phyloP scores from a whole-genome alignment of 805 yeast genomes.

The Teunomyces aglyptinius region DNA sequence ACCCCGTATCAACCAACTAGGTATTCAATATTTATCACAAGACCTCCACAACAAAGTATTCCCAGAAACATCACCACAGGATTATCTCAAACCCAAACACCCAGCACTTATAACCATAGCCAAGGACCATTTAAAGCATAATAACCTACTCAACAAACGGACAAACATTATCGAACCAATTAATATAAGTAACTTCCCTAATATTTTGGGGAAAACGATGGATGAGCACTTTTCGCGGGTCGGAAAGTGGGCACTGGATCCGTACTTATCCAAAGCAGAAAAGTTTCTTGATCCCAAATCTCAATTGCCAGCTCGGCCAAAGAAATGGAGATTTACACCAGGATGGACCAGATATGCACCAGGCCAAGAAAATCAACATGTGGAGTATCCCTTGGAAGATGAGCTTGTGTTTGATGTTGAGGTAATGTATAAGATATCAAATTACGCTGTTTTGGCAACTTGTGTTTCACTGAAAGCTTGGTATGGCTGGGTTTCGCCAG shows the following conservation, averaged over 20 bases:
- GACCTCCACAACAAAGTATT: conserved; percentile 61
- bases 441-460: conserved; percentile 76
- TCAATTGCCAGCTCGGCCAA: conserved; percentile 35
- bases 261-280: conserved; percentile 55
- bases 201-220: conserved; percentile 66
- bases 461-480: conserved; percentile 78
- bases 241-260: conserved; percentile 58
- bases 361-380: conserved; percentile 53
- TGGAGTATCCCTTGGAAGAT: conserved; percentile 68
- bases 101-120: conserved; percentile 48
- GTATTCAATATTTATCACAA: conserved; percentile 72
- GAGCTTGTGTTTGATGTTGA: conserved; percentile 88
- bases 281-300: conserved; percentile 34
- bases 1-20: conserved; percentile 71
- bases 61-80: conserved; percentile 34
- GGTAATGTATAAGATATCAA: conserved; percentile 70
- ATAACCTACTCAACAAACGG: conserved; percentile 72
- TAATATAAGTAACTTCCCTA: conserved; percentile 57
- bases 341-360: conserved; percentile 83
- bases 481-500: conserved; percentile 96
- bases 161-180: conserved; percentile 65
- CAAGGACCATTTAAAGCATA: conserved; percentile 53
- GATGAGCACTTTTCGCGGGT: conserved; percentile 83
- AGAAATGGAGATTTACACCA: conserved; percentile 52
- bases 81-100: conserved; percentile 26